These are phyloP conservation scores for Pyrenophora graminea DNA, from an alignment of 2,329 filamentous ascomycete species.

Conservation along the genomic window DNA sequence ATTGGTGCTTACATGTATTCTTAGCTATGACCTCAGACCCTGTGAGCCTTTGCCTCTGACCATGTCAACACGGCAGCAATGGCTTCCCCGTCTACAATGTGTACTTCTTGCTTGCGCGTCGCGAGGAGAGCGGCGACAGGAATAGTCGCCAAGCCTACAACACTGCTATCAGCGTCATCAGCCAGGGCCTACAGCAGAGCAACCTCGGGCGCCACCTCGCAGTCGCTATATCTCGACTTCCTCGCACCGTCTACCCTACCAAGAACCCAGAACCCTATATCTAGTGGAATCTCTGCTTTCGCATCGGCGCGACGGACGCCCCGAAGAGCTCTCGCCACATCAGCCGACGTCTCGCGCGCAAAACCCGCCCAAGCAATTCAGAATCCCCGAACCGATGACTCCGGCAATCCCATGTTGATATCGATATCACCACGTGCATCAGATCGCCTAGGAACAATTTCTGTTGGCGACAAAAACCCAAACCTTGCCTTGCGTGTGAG, in stretches of 20 bases:
- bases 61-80: constrained; percentile 16
- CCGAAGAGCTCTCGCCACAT: constrained; percentile 42
- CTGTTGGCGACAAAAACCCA: constrained; percentile 63
- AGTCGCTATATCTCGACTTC: constrained; percentile 38
- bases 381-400: constrained; percentile 79
- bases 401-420: constrained; percentile 81
- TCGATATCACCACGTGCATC: constrained; percentile 79
- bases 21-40: constrained; percentile 21
- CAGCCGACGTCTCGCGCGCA: constrained; percentile 25
- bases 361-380: constrained; percentile 47
- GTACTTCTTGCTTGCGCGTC: constrained; percentile 37
- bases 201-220: constrained; percentile 26
- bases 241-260: constrained; percentile 29
- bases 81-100: constrained; percentile 36
- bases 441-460: constrained; percentile 70
- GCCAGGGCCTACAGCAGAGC: constrained; percentile 28
- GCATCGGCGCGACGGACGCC: constrained; percentile 30
- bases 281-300: not conserved
- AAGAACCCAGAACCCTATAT: not conserved
- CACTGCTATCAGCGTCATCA: constrained; percentile 4
- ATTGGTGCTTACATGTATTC: constrained; percentile 17
- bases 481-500: constrained; percentile 85
- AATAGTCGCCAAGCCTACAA: constrained; percentile 3
- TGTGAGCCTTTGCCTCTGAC: constrained; percentile 3
- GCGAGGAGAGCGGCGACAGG: constrained; percentile 12